Evolutionary conservation across 495 filamentous ascomycete genomes (phyloP).

Genomic region (Aspergillus sclerotiicarbonarius): DNA sequence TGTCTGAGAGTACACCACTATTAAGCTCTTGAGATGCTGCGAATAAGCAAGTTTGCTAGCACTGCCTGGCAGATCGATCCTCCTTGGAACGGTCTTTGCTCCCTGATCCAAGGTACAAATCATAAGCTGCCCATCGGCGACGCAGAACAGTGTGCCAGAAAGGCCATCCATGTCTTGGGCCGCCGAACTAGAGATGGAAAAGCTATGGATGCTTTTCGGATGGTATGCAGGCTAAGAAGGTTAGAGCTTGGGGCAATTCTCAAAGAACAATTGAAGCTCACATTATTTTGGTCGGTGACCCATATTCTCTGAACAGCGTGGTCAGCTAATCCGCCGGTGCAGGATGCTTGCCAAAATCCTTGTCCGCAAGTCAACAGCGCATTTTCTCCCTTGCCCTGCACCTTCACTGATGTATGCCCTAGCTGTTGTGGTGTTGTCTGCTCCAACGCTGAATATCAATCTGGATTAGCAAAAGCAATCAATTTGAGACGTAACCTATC

Average conservation of each 20-base stretch:
- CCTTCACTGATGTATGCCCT: slow-evolving; percentile 38
- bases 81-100: slow-evolving; percentile 40
- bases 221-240: slow-evolving; percentile 38
- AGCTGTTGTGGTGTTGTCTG: slow-evolving; percentile 29
- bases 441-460: slow-evolving; percentile 22
- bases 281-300: slow-evolving; percentile 46
- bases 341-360: slow-evolving; percentile 41
- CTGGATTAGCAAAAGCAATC: neutral
- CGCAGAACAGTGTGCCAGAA: slow-evolving; percentile 39
- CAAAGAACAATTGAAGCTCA: slow-evolving; percentile 21
- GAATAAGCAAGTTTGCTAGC: slow-evolving; percentile 45
- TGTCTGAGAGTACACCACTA: slow-evolving; percentile 39
- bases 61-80: slow-evolving; percentile 41
- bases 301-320: slow-evolving; percentile 37
- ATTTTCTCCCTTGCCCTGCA: slow-evolving; percentile 29
- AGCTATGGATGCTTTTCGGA: slow-evolving; percentile 35
- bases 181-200: slow-evolving; percentile 23
- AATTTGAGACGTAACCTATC: neutral
- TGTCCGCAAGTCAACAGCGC: slow-evolving; percentile 39
- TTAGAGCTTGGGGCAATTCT: slow-evolving; percentile 9
- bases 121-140: slow-evolving; percentile 41
- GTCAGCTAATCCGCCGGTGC: slow-evolving; percentile 19
- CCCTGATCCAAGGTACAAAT: slow-evolving; percentile 36
- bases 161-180: slow-evolving; percentile 15
- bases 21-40: slow-evolving; percentile 33